These are phyloP conservation scores for Pleurotus djamor DNA, from an alignment of 768 basidiomycete genomes.

Conservation along the genomic window DNA sequence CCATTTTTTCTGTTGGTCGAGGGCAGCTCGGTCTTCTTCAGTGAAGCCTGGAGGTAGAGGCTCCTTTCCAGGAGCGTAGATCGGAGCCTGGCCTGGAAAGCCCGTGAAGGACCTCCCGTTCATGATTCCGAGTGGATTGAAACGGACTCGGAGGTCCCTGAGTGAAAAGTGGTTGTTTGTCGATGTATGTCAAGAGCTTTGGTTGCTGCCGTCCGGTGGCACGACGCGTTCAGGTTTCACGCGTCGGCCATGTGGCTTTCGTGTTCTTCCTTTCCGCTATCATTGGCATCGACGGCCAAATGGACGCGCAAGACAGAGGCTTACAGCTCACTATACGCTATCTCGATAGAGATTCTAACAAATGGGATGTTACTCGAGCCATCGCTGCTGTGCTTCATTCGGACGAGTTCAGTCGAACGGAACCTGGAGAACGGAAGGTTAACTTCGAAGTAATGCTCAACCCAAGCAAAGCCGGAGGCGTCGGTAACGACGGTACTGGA, in stretches of 20 bases:
- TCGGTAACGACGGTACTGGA: conserved; percentile 56
- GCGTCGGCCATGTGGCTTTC: no score
- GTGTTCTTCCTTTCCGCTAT: no score
- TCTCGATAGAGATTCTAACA: conserved; percentile 38
- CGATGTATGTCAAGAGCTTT: not conserved
- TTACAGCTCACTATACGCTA: conserved; percentile 37
- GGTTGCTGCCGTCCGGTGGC: not conserved
- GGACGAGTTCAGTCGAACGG: conserved; percentile 40
- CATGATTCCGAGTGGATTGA: not conserved
- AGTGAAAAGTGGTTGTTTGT: not conserved
- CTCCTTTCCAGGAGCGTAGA: conserved; percentile 85
- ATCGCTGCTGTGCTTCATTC: conserved; percentile 60
- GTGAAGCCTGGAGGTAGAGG: conserved; percentile 83
- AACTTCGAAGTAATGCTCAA: conserved; percentile 67
- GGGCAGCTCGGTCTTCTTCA: conserved; percentile 71
- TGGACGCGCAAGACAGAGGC: not conserved
- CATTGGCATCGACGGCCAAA: no score
- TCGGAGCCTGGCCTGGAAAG: conserved; percentile 56
- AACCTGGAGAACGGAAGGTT: conserved; percentile 30
- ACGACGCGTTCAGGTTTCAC: not conserved
- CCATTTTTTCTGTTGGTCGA: conserved; percentile 74
- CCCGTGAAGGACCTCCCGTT: conserved; percentile 7
- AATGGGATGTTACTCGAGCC: conserved; percentile 55
- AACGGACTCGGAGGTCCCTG: not conserved
- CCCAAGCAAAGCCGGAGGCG: conserved; percentile 39